Percentiles rank a stretch among this genome's conserved stretches.
phyloP scores from a whole-genome alignment of 352 stramenopile genomes.

The Phytopythium kandeliae region DNA sequence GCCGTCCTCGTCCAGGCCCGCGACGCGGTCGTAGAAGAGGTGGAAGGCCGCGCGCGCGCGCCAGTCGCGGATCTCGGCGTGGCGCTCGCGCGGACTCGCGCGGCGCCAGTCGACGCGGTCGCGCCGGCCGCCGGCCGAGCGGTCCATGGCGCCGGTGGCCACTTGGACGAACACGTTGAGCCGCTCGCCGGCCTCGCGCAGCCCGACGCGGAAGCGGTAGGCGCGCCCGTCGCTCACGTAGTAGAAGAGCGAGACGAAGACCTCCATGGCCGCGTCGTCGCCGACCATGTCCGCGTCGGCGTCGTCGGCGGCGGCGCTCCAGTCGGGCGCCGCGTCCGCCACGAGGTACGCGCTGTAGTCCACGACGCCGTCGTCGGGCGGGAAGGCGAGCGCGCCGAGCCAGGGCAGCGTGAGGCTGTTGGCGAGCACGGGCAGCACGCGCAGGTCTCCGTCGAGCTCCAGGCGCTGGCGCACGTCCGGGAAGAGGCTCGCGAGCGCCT shows the following conservation, averaged over 20 bases:
- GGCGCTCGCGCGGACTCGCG: background rate
- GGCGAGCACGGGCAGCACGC: background rate
- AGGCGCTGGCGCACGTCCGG: conserved; percentile 3
- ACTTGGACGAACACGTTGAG: conserved; percentile 2
- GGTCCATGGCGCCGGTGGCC: background rate
- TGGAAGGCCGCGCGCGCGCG: background rate
- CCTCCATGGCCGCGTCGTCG: background rate
- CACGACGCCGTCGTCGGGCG: conserved; percentile 1
- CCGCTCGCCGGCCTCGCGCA: background rate
- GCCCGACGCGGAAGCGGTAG: background rate
- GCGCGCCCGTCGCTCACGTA: conserved; percentile 1
- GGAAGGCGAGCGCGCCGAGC: background rate
- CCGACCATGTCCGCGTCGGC: too few species aligned
- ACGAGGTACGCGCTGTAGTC: conserved; percentile 9
- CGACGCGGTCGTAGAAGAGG: conserved; percentile 1
- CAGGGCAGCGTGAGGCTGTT: conserved; percentile 3
- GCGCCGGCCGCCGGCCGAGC: background rate
- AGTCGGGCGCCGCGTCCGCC: background rate
- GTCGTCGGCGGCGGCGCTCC: too few species aligned
- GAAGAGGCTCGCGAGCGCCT: conserved; percentile 8
- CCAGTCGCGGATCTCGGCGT: background rate
- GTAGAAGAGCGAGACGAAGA: conserved; percentile 6
- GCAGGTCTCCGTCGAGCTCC: conserved; percentile 7
- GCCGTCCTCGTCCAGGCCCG: background rate
- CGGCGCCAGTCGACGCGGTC: background rate